Base-by-base conservation (phyloP, 2,329 filamentous ascomycete genomes). In the Periconia digitata region DNA sequence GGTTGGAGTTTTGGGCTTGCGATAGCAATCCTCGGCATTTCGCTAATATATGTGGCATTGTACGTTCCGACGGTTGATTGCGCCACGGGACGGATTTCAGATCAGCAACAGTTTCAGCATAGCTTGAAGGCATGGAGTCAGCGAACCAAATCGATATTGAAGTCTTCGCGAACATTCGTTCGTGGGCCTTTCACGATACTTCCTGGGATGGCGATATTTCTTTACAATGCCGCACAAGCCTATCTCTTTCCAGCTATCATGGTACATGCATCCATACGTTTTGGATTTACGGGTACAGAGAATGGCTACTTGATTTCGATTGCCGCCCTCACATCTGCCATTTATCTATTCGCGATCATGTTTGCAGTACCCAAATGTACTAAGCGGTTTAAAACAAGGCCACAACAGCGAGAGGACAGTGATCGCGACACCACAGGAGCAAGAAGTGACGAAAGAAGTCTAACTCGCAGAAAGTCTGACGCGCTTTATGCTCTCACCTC, bases 281-380 rank as follows among this genome's bases (percentile, higher is more conserved):
- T 54, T 34, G 43, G 43, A 10, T 54, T 54, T 40, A 51, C 38
- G 4, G 44, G 49, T 5, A 21, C 29, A 6, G 46, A 54, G 32
- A 51, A 54, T 20, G 51, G 51, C 12, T 44, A 49, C 21, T 15
- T 54, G 3, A 47, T 54, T n/a, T 34, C 51, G 13, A 51, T 54
- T n/a, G 51, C 49, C 8, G 45, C 49, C 24, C 43, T 43, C 7
- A 27, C 45, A 2, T 44, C 49, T 16, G 39, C 51, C 6, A 6
- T 36, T 1, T 54, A 54, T 22, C 44, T 54, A 18, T 49, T 46
- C 22, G 8, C 40, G 2, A 45, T 3, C 17, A n/a, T 51, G 3
- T 51, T 20, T 17, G 2, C 49, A 12, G 13, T 47, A 8, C 42
- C 47, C 2, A 16, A 24, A 3, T 3, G 37, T 2, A 32, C 4